Percentiles rank a stretch among this genome's conserved stretches.
Evolutionary conservation across 352 stramenopile genomes (phyloP).

Genomic region (Phytophthora aleatoria): DNA sequence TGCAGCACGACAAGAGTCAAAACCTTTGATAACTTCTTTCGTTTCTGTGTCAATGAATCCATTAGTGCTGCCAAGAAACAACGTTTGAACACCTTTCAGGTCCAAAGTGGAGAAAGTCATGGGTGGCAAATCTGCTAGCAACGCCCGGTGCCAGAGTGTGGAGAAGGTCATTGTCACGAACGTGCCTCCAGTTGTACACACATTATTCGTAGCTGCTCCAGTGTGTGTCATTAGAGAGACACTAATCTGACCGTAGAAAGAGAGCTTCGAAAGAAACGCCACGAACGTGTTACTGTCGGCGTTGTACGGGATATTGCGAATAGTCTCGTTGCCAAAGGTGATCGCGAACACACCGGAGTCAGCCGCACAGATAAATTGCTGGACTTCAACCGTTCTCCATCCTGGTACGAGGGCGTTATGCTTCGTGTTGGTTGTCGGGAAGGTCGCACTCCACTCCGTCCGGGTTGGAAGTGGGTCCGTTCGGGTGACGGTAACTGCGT

Average conservation of each 20-base stretch:
- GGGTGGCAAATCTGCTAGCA: conserved; percentile 63
- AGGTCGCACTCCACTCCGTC: conserved; percentile 59
- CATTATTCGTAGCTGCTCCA: conserved; percentile 26
- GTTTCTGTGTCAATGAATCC: conserved; percentile 69
- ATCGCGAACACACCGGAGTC: conserved; percentile 62
- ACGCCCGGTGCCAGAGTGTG: conserved; percentile 54
- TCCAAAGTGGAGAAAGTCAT: conserved; percentile 65
- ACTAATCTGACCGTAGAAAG: conserved; percentile 50
- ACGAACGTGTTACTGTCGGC: conserved; percentile 62
- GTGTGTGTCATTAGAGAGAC: conserved; percentile 45
- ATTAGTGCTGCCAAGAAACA: conserved; percentile 49
- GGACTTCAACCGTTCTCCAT: conserved; percentile 72
- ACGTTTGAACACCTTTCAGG: conserved; percentile 46
- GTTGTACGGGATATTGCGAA: conserved; percentile 64
- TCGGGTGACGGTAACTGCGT: conserved; percentile 42
- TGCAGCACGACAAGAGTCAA: conserved; percentile 69
- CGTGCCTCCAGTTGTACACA: conserved; percentile 63
- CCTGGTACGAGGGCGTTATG: conserved; percentile 56
- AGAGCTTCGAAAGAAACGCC: conserved; percentile 43
- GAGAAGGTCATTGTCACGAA: conserved; percentile 66
- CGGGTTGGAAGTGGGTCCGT: conserved; percentile 34
- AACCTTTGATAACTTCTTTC: conserved; percentile 72
- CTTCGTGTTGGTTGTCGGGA: conserved; percentile 44
- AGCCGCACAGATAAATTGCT: conserved; percentile 81
- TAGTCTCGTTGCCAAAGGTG: conserved; percentile 57